These are phyloP conservation scores for Prunus salicina DNA, from an alignment of 306 rosid species.

Conservation along the genomic window DNA sequence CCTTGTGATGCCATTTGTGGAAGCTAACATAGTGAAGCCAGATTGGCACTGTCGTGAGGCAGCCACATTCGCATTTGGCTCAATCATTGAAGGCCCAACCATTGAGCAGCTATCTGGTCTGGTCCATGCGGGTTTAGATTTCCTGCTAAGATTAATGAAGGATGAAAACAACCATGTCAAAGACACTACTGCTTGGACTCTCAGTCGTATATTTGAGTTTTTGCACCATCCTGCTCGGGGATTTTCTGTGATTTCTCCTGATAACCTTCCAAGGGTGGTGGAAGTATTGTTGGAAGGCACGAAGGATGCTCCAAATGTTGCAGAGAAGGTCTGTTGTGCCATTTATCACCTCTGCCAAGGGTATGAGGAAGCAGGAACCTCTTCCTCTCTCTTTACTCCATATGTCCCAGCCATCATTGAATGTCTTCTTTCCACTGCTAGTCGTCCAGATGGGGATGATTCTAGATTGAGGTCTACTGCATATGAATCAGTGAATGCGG, in stretches of 20 bases:
- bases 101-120: constrained; percentile 22
- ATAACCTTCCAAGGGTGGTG: constrained; percentile 24
- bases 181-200: constrained; percentile 44
- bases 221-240: constrained; percentile 32
- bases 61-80: constrained; percentile 38
- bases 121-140: constrained; percentile 33
- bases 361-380: constrained; percentile 27
- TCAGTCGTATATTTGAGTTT: constrained; percentile 35
- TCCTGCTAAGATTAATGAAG: constrained; percentile 25
- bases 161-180: constrained; percentile 36
- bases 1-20: constrained; percentile 42
- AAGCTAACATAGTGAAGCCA: constrained; percentile 30
- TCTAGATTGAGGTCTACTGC: constrained; percentile 34
- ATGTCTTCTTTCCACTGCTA: constrained; percentile 29
- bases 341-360: constrained; percentile 37
- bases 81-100: constrained; percentile 37
- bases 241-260: constrained; percentile 28
- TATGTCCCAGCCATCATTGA: constrained; percentile 25
- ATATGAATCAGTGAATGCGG: constrained; percentile 40
- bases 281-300: constrained; percentile 34
- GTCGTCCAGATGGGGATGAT: constrained; percentile 38
- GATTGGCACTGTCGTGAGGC: constrained; percentile 44
- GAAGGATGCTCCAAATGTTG: constrained; percentile 31
- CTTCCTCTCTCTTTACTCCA: constrained; percentile 32
- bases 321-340: constrained; percentile 40